Conservation (phyloP, 2,329 filamentous ascomycete species). For the Cryoendolithus antarcticus region DNA sequence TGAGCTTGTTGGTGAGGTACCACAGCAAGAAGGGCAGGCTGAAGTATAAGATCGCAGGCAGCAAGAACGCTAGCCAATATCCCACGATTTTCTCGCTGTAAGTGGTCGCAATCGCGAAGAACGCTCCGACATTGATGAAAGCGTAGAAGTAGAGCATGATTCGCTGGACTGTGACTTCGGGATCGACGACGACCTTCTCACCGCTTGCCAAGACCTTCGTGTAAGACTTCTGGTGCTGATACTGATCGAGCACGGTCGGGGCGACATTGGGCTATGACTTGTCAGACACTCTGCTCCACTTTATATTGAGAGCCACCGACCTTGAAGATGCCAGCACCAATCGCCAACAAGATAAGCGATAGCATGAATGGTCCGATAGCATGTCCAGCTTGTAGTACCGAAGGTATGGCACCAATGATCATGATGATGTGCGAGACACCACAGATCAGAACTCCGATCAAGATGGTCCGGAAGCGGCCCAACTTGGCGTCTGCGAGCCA, state of each 20-base stretch:
- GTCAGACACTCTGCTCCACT: too few species aligned
- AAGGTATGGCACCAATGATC: conserved; percentile 13
- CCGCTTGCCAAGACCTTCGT: conserved; percentile 26
- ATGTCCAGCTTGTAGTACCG: conserved; percentile 11
- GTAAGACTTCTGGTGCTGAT: conserved; percentile 26
- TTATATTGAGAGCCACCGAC: too few species aligned
- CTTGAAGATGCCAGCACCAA: conserved; percentile 65
- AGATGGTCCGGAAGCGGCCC: conserved; percentile 13
- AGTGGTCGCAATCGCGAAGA: conserved; percentile 54
- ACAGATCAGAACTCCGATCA: conserved; percentile 12
- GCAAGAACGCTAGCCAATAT: conserved; percentile 18
- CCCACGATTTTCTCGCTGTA: conserved; percentile 47
- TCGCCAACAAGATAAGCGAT: conserved; percentile 37
- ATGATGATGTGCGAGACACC: conserved; percentile 13
- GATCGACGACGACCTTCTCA: conserved; percentile 34
- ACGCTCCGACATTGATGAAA: conserved; percentile 58
- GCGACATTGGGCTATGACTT: conserved; percentile 51
- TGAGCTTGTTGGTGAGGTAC: conserved; percentile 12
- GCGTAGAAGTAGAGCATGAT: conserved; percentile 53
- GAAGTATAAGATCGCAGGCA: conserved; percentile 51
- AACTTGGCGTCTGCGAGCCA: conserved; percentile 15
- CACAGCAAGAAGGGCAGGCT: conserved; percentile 23
- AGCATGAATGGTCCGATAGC: conserved; percentile 38
- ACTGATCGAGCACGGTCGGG: conserved; percentile 35
- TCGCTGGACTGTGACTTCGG: conserved; percentile 32